A percentile compares a stretch with the other conserved stretches of the same genome.
Conservation (phyloP, 1,139 yeast genomes). For the Taiozyma sp. region DNA sequence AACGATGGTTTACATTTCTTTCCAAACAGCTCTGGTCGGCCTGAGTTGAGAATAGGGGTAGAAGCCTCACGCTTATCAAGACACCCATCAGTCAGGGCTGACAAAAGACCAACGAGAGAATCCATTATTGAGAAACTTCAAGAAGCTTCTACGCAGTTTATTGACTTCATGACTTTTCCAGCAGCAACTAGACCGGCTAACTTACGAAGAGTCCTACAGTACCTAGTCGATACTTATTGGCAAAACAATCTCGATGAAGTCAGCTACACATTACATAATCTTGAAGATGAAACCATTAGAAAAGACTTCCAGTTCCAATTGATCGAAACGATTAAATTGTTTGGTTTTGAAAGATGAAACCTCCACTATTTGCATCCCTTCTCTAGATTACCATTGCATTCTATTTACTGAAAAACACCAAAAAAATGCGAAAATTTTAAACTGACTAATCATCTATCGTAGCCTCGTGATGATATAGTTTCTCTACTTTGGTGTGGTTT, state of each 20-base stretch:
- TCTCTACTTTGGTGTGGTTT: not conserved
- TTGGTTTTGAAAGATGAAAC: constrained; percentile 26
- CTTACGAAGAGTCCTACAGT: constrained; percentile 27
- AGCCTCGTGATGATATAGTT: not conserved
- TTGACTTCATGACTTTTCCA: constrained; percentile 29
- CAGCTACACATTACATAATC: constrained; percentile 22
- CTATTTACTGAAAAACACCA: not conserved
- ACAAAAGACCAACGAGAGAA: constrained; percentile 1
- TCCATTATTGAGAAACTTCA: constrained; percentile 21
- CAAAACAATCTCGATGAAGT: constrained; percentile 23
- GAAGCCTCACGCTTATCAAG: constrained; percentile 1
- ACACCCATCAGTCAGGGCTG: constrained; percentile 4
- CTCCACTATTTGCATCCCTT: not conserved
- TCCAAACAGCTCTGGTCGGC: not conserved
- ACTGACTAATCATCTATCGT: not conserved
- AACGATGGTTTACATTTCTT: not conserved
- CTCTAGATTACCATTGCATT: not conserved
- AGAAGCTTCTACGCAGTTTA: constrained; percentile 24
- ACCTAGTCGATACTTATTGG: constrained; percentile 32
- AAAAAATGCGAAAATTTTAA: not conserved
- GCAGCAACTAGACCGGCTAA: constrained; percentile 29
- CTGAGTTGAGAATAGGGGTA: not conserved
- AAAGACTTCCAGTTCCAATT: constrained; percentile 27
- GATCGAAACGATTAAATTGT: constrained; percentile 27
- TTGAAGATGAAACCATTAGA: constrained; percentile 25